phyloP scores from a whole-genome alignment of 2,329 filamentous ascomycete genomes.

The Catunica adiposa region DNA sequence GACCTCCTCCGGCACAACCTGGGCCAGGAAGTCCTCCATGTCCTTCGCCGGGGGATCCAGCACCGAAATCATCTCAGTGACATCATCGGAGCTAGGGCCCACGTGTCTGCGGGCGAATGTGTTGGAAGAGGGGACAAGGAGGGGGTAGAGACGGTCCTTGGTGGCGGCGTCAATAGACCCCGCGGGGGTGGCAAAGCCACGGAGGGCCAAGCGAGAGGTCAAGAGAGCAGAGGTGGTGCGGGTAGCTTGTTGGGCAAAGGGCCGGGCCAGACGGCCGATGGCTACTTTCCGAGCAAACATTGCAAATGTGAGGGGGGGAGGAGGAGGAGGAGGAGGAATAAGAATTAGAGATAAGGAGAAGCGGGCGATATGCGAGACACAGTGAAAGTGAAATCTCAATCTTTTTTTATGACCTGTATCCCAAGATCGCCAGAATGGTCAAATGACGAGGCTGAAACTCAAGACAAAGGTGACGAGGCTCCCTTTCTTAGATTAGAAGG shows the following conservation, averaged over 20 bases:
- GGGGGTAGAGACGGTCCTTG: slow-evolving; percentile 9
- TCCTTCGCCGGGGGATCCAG: slow-evolving; percentile 57
- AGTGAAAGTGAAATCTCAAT: background rate
- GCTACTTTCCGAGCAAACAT: slow-evolving; percentile 12
- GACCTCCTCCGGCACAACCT: slow-evolving; percentile 71
- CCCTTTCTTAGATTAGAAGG: background rate
- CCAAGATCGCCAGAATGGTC: background rate
- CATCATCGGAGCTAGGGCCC: slow-evolving; percentile 55
- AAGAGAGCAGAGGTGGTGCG: background rate
- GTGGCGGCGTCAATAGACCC: background rate
- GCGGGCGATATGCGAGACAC: background rate
- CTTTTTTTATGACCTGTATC: too few relatives aligned
- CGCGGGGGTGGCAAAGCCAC: background rate
- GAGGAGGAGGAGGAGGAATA: background rate
- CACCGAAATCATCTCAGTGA: slow-evolving; percentile 61
- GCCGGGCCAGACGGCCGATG: slow-evolving; percentile 11
- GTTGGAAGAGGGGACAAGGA: slow-evolving; percentile 12
- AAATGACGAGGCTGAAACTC: background rate
- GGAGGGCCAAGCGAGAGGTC: background rate
- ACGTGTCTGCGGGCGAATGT: slow-evolving; percentile 69
- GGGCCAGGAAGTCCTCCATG: slow-evolving; percentile 66
- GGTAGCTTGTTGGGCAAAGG: background rate
- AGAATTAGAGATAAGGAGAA: background rate
- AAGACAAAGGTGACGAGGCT: background rate
- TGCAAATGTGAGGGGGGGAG: background rate